A percentile compares a stretch with the other conserved stretches of the same genome.
Evolutionary conservation across 305 asterid genomes (phyloP).

Genomic region (Andrographis paniculata): DNA sequence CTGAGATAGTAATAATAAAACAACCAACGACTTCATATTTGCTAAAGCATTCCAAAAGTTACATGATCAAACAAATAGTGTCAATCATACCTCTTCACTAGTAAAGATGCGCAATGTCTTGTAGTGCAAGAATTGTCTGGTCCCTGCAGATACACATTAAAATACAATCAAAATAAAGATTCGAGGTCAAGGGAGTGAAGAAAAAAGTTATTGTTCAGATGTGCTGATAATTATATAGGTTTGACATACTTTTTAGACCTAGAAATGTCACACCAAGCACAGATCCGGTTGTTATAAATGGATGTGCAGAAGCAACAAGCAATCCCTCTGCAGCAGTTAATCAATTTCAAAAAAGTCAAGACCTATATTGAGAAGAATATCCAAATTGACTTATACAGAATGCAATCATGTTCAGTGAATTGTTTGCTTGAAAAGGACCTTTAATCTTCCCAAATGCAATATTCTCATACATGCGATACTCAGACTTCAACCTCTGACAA

Average conservation of each 20-base stretch:
- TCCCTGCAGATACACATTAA: constrained; percentile 37
- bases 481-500: constrained; percentile 68
- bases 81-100: constrained; percentile 62
- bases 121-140: constrained; percentile 70
- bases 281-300: constrained; percentile 56
- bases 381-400: constrained; percentile 12
- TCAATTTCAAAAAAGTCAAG: constrained; percentile 11
- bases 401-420: constrained; percentile 4
- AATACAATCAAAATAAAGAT: constrained; percentile 17
- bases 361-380: constrained; percentile 8
- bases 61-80: constrained; percentile 1
- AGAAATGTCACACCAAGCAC: constrained; percentile 57
- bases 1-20: neutral
- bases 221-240: constrained; percentile 9
- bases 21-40: neutral
- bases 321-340: constrained; percentile 55
- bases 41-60: neutral
- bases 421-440: constrained; percentile 38
- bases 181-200: constrained; percentile 13
- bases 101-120: constrained; percentile 49
- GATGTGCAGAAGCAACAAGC: constrained; percentile 57
- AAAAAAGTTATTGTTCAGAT: constrained; percentile 4
- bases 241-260: constrained; percentile 65
- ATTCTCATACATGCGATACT: constrained; percentile 58
- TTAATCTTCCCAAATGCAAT: constrained; percentile 57